Percentiles rank a stretch among this genome's conserved stretches.
phyloP scores from a whole-genome alignment of 1,139 yeast species.

The Debaryomyces robertsiae region DNA sequence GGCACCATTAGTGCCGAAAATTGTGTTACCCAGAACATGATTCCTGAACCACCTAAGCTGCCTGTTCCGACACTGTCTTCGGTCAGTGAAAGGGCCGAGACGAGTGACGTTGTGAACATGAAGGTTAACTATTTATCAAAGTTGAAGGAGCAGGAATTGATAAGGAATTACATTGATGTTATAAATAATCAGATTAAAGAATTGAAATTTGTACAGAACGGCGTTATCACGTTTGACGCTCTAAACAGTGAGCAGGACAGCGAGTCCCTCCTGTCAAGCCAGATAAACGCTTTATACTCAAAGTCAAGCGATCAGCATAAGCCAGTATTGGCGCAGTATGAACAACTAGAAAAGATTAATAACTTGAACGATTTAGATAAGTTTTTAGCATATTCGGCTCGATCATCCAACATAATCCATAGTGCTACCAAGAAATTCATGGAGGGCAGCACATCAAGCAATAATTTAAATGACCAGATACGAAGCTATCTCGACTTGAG shows the following conservation, averaged over 20 bases:
- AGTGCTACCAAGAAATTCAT: conserved; percentile 39
- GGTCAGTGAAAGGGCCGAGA: not conserved
- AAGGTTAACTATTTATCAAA: conserved; percentile 40
- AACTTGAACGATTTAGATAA: conserved; percentile 47
- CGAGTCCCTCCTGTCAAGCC: not conserved
- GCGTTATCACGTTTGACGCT: conserved; percentile 50
- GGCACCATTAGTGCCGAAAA: conserved; percentile 1
- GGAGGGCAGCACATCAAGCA: conserved; percentile 16
- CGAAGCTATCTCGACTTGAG: conserved; percentile 35
- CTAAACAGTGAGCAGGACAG: conserved; percentile 24
- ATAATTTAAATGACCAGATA: conserved; percentile 37
- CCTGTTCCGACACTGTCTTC: not conserved
- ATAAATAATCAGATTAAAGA: conserved; percentile 50
- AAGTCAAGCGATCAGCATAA: conserved; percentile 5
- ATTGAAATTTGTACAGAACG: conserved; percentile 48
- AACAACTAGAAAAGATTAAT: conserved; percentile 44
- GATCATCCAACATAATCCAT: conserved; percentile 42
- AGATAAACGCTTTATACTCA: conserved; percentile 8
- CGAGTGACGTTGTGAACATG: conserved; percentile 24
- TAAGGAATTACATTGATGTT: conserved; percentile 47
- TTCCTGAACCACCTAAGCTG: not conserved
- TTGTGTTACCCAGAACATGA: not conserved
- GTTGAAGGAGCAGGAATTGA: conserved; percentile 48
- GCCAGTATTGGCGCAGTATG: conserved; percentile 18
- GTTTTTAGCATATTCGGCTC: conserved; percentile 43